Evolutionary conservation across 805 yeast species (phyloP).

Genomic region (Metschnikowia proteae): DNA sequence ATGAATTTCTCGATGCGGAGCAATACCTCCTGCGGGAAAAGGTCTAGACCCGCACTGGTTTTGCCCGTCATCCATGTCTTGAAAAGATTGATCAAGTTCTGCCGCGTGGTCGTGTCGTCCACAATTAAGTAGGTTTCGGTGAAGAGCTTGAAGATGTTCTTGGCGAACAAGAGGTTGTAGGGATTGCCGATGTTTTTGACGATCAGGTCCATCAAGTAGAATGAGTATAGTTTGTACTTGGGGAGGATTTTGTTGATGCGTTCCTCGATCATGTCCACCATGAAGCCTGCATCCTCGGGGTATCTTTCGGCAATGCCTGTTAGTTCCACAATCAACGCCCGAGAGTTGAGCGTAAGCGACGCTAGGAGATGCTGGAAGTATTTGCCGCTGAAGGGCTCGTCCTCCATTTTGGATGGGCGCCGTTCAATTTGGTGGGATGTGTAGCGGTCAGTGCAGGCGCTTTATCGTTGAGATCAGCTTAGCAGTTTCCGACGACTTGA

Average conservation of each 20-base stretch:
- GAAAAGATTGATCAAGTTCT: constrained; percentile 37
- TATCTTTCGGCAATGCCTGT: constrained; percentile 36
- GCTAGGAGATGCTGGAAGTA: constrained; percentile 30
- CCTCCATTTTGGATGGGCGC: constrained; percentile 7
- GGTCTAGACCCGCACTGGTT: constrained; percentile 32
- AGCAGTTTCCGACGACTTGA: too few species aligned
- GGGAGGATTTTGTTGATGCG: constrained; percentile 37
- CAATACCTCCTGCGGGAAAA: constrained; percentile 30
- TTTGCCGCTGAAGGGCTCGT: constrained; percentile 24
- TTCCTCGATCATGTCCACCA: constrained; percentile 32
- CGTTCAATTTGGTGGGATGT: too few species aligned
- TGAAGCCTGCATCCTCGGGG: constrained; percentile 30
- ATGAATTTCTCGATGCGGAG: constrained; percentile 36
- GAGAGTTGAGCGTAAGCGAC: constrained; percentile 35
- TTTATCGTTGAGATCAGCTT: too few species aligned
- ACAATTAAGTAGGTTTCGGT: constrained; percentile 39
- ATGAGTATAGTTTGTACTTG: constrained; percentile 30
- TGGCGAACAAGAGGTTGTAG: constrained; percentile 36
- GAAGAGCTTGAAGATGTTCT: constrained; percentile 32
- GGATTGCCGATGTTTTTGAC: constrained; percentile 44
- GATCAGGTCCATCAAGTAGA: constrained; percentile 41
- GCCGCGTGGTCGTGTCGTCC: constrained; percentile 38
- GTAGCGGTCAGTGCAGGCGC: too few species aligned
- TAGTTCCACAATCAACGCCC: constrained; percentile 37
- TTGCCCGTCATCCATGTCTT: constrained; percentile 38